Base-by-base conservation (phyloP, 805 yeast genomes). In the Candida berthetii region DNA sequence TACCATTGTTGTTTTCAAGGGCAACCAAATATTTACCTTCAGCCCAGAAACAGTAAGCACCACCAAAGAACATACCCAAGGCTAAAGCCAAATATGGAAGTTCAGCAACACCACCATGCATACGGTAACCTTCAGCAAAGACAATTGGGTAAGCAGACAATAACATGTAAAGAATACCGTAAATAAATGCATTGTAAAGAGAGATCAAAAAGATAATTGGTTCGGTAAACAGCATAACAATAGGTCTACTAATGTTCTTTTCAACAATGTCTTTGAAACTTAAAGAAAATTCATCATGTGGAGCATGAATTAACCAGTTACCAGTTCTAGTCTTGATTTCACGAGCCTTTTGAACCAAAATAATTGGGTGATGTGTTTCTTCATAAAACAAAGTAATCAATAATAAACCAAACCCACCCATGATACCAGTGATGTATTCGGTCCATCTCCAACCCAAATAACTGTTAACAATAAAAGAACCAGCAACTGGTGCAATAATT, bases 391-490 rank as follows among this genome's bases (percentile, higher is more conserved):
- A 49, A 0, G 67, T 43, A 16, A 69, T 57, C 13, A 64, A 44
- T 1, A 71, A 53, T 1, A 67, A 50, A 11, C 74, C 66, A 4
- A 73, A 59, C 3, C 69, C 63, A 16, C 74, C 73, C 58, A 82
- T 60, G 42, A 85, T 78, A 46, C 85, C 91, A 2, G 81, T 71
- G 42, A 86, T 64, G 59, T 85, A 87, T 48, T 70, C 72, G 11
- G 85, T 74, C 95, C 95, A 87, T 56, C 96, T 71, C 95, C 95
- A 86, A 15, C 88, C 86, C 35, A 88, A 65, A 42, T 72, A 66
- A 10, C 64, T 53, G 42, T 78, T 72, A n/a, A 69, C 72, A 35
- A 82, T 78, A 59, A 81, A 85, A 0, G 82, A 81, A 45, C 90
- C 86, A 37, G 77, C 75, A 43, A 89, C 78, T 15, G 96, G 96